Evolutionary conservation across 495 filamentous ascomycete species (phyloP), one percentile per base, ranked within the genome.

Genomic region (Apodospora peruviana): DNA sequence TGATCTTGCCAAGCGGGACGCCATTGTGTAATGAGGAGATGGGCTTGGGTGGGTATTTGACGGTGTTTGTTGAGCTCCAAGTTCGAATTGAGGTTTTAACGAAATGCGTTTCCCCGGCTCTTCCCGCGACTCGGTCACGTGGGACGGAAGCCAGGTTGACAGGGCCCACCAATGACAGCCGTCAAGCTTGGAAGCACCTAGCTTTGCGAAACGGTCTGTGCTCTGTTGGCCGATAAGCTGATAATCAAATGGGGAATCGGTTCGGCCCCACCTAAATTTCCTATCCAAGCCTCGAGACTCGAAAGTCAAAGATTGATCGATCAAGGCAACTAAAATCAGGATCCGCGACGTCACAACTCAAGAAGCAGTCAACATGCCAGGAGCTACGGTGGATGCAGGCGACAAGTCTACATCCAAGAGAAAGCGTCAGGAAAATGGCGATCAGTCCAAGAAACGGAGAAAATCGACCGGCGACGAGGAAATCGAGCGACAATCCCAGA

Each of bases 1-100:
- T 78, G 79, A 88, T 80, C 85, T 87, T 81, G 86, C 87, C 72
- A 96, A 76, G 77, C 90, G 87, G 69, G 89, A 93, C 78, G 89
- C 90, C 91, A 96, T 96, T 86, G 78, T 84, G 79, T 69, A 68
- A 70, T 70, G 66, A 73, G 70, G 67, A 61, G 71, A 71, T 72
- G 59, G 59, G 53, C 49, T 48, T 50, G 62, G 57, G 52, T 62
- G 63, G 58, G 51, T 62, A 48, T 56, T 49, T 56, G 35, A 65
- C 60, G 60, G 56, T 23, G 53, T 61, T 64, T 65, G 58, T 50
- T 59, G 58, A 64, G 61, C 67, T 67, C 58, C 67, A 58, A 54
- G 55, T 61, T 56, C 57, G 60, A 64, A 64, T 68, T 76, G 71
- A 74, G 71, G 72, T 73, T 76, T 76, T 76, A 72, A 71, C 67